A percentile compares a stretch with the other conserved stretches of the same genome.
These are phyloP conservation scores for Colletotrichum sp. DNA, from an alignment of 2,329 filamentous ascomycete genomes.

Conservation along the genomic window DNA sequence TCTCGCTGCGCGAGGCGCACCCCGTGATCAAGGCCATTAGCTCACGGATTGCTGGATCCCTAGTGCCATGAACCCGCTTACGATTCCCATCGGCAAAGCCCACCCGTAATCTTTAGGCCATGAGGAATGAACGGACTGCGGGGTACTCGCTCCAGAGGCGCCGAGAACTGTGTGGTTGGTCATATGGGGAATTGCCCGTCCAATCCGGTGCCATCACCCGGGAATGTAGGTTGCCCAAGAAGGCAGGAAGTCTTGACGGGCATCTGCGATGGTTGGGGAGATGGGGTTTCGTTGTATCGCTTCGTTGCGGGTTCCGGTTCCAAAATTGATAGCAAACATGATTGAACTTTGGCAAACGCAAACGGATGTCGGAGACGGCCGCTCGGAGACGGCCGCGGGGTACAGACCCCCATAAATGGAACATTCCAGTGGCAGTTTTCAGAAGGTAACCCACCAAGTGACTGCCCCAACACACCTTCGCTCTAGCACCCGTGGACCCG, in stretches of 20 bases:
- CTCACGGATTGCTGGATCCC: constrained; percentile 11
- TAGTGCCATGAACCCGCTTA: constrained; percentile 45
- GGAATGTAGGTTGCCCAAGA: neutral
- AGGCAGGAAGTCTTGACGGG: constrained; percentile 1
- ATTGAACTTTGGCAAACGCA: constrained; percentile 1
- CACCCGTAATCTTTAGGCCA: neutral
- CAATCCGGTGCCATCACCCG: neutral
- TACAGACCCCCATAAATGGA: constrained; percentile 6
- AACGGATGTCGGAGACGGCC: constrained; percentile 20
- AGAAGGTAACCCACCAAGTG: neutral
- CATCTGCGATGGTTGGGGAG: neutral
- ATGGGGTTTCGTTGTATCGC: neutral
- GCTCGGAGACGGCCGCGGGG: constrained; percentile 18
- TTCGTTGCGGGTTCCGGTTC: neutral
- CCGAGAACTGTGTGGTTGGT: neutral
- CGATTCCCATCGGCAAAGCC: constrained; percentile 37
- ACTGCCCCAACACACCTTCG: neutral
- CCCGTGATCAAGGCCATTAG: neutral
- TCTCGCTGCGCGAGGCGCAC: neutral
- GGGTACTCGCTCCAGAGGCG: neutral
- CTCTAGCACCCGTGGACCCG: neutral
- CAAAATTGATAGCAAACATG: constrained; percentile 7
- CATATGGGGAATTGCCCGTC: neutral
- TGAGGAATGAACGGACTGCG: neutral
- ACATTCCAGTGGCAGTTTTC: neutral